These are phyloP conservation scores for Colletotrichum eremochloae DNA, from an alignment of 2,329 filamentous ascomycete species.

Conservation along the genomic window DNA sequence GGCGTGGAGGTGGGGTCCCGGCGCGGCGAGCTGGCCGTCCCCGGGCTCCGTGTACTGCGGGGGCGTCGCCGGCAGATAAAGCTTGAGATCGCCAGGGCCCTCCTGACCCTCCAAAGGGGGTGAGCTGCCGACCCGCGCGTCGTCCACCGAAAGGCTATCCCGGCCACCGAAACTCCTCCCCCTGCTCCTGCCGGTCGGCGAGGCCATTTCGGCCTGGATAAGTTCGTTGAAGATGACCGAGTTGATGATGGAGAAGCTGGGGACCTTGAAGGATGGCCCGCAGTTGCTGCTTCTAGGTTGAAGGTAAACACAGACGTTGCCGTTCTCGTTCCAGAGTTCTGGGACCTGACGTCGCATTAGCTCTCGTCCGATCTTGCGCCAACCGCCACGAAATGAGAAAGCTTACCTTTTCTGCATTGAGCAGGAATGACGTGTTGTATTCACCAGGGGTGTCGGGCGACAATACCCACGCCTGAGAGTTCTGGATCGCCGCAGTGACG, in stretches of 20 bases:
- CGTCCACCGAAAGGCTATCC: constrained; percentile 62
- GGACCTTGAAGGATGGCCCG: constrained; percentile 73
- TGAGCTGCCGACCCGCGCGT: constrained; percentile 60
- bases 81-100: constrained; percentile 57
- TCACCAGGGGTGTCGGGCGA: constrained; percentile 65
- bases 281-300: constrained; percentile 63
- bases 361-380: constrained; percentile 37
- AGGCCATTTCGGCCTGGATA: constrained; percentile 60
- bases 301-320: constrained; percentile 70
- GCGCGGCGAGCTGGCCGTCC: constrained; percentile 52
- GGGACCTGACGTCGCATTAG: constrained; percentile 62
- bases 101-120: constrained; percentile 53
- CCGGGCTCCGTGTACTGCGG: constrained; percentile 48
- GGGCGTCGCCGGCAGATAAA: constrained; percentile 67
- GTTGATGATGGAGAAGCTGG: constrained; percentile 65
- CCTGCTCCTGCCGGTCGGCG: constrained; percentile 48
- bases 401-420: constrained; percentile 68
- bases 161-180: constrained; percentile 62
- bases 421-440: constrained; percentile 67
- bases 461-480: constrained; percentile 66
- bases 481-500: constrained; percentile 42
- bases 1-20: constrained; percentile 49
- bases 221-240: constrained; percentile 68
- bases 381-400: constrained; percentile 18
- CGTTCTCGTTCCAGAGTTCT: constrained; percentile 74